phyloP scores from a whole-genome alignment of 306 rosid species.

The Fragaria iinumae region DNA sequence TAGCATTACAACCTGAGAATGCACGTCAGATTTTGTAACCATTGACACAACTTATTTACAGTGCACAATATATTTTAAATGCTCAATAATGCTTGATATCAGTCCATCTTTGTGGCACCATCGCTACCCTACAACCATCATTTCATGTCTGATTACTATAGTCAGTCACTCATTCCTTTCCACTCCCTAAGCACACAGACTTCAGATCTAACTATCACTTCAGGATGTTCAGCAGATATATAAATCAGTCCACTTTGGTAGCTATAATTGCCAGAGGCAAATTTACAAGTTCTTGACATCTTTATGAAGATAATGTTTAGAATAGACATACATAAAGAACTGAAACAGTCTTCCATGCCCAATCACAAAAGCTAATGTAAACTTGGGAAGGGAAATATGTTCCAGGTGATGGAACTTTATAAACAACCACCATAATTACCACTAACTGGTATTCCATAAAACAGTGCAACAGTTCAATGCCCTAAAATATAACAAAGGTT shows the following conservation, averaged over 20 bases:
- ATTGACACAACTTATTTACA: neutral
- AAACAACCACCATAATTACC: neutral
- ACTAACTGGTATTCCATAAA: neutral
- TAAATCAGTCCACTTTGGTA: no score
- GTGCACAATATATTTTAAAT: neutral
- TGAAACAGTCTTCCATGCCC: neutral
- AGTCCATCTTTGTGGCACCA: neutral
- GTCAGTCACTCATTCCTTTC: neutral
- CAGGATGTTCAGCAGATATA: no score
- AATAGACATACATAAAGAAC: neutral
- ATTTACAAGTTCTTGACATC: neutral
- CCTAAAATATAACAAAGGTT: neutral
- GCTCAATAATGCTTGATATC: neutral
- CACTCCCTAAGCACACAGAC: no score
- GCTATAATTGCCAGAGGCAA: no score
- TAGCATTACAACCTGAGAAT: neutral
- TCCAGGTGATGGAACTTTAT: neutral
- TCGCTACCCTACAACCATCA: neutral
- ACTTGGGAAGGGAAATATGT: neutral
- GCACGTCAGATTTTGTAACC: conserved; percentile 7
- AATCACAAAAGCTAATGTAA: no score
- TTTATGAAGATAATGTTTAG: neutral
- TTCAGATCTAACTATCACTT: no score
- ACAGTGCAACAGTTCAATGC: neutral
- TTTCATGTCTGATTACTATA: neutral